Evolutionary conservation across 768 basidiomycete species (phyloP), one percentile per base, ranked within the genome.

Genomic region (Suillus clintonianus): DNA sequence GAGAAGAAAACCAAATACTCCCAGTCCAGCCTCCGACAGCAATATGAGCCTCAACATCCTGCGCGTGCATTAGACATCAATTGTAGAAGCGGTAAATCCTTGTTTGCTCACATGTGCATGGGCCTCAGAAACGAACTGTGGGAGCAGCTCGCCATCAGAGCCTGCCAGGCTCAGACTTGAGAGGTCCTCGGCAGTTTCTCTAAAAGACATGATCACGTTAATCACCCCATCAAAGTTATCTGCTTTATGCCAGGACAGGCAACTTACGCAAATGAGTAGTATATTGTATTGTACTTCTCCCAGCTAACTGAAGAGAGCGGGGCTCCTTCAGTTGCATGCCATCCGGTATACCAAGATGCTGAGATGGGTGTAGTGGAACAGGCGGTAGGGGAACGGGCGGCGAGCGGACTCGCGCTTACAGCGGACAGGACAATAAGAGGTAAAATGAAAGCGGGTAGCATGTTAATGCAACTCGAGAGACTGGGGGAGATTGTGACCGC

Each of bases 211-310:
- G 3, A 15, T 48, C 22, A 13, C 15, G 36, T 30, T 30, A 42
- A 22, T 27, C 43, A 27, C 30, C 9, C 15, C 50, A 19, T 51
- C 27, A 19, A 32, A 32, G 10, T 32, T 27, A 27, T 27, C 27
- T 27, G 27, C 27, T 4, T 19, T 53, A 32, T 32, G 30, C 8
- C 4, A 27, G 17, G 48, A 50, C 17, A 11, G 17, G 30, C 3
- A 61, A 58, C 82, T 74, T 69, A 81, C 81, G 87, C 90, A 66
- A 91, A 92, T 0, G 90, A 80, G 74, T 90, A 91, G 15, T 84
- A 86, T 45, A 90, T 61, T 17, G 85, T 80, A n/a, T 84, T 89
- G 72, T 91, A 92, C 74, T 89, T 90, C n/a, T 77, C 75, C 90
- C 90, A 92, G 64, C 79, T 83, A 64, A 92, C 73, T n/a, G 79